Base-by-base conservation (phyloP, 805 yeast species). In the Zygoascus ofunaensis region DNA sequence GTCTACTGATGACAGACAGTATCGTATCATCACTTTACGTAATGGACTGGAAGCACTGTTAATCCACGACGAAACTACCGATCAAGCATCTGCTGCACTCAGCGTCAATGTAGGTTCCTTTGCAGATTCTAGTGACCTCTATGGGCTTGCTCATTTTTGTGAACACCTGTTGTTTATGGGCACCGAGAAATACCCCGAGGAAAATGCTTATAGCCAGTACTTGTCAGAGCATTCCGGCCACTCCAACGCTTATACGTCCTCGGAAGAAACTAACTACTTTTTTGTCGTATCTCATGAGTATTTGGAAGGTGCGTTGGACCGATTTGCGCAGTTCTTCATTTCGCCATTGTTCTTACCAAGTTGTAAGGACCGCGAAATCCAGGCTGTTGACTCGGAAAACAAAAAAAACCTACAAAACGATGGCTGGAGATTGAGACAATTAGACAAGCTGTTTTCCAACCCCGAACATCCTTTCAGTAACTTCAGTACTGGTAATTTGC, bases 331-430 rank as follows among this genome's bases (percentile, higher is more conserved):
- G 61, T 90, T 90, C 60, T 90, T 90, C 68, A 82, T 89, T 30
- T 62, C 76, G 23, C 98, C 98, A 1, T 67, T 90, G 53, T 90
- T 90, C 54, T 64, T 68, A 42, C 65, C 71, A 44, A 70, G 77
- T 50, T 81, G 96, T 58, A 85, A 87, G 58, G 95, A 87, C 58
- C 73, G 97, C 45, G 98, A 90, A 63, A 83, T 90, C 55, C 77
- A 79, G 50, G 97, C 97, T 1, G 97, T 90, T 7, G 96, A 90
- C 63, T 83, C 95, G 33, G 98, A 90, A 65, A 87, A 90, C 68
- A 90, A 87, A 61, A 90, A 92, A 66, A 90, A 90, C 60, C 68
- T 92, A 42, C 97, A 90, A 62, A 82, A 74, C 59, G 98, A 90
- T 62, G 59, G 66, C 37, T 87, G 97, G 97, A 76, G 97, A 56